Evolutionary conservation across 2,329 filamentous ascomycete species (phyloP).

Genomic region (Penicillium corylophilum): DNA sequence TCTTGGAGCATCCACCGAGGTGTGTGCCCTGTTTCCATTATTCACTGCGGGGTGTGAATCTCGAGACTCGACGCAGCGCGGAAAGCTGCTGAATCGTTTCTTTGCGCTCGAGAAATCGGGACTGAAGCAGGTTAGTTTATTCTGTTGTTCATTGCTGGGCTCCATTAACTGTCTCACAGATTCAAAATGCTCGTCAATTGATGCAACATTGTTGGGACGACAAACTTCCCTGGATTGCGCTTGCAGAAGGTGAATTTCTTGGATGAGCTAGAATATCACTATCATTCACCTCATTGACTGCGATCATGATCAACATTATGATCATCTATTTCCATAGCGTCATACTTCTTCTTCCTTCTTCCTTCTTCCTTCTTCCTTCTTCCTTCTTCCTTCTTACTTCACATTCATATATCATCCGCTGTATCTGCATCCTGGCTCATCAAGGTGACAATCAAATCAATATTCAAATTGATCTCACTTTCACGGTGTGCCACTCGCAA

Average conservation of each 20-base stretch:
- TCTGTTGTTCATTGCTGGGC: neutral
- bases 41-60: slow-evolving; percentile 81
- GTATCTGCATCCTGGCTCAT: neutral
- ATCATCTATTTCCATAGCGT: neutral
- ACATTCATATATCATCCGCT: too few relatives aligned
- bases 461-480: neutral
- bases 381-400: neutral
- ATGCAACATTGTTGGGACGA: slow-evolving; percentile 44
- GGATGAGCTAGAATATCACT: slow-evolving; percentile 26
- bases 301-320: neutral
- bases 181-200: slow-evolving; percentile 40
- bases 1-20: slow-evolving; percentile 68
- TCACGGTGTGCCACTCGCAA: neutral
- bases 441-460: neutral
- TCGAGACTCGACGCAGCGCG: slow-evolving; percentile 54
- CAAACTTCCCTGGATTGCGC: slow-evolving; percentile 38
- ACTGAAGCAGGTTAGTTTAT: slow-evolving; percentile 66
- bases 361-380: neutral
- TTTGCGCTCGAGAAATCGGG: slow-evolving; percentile 68
- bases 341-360: neutral
- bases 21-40: slow-evolving; percentile 74
- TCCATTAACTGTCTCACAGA: slow-evolving; percentile 23
- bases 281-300: neutral
- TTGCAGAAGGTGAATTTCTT: slow-evolving; percentile 41
- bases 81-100: slow-evolving; percentile 65